Evolutionary conservation across 176 grass and related monocot species (phyloP), one percentile per base, ranked within the genome.

Genomic region (Phoenix roebelenii): DNA sequence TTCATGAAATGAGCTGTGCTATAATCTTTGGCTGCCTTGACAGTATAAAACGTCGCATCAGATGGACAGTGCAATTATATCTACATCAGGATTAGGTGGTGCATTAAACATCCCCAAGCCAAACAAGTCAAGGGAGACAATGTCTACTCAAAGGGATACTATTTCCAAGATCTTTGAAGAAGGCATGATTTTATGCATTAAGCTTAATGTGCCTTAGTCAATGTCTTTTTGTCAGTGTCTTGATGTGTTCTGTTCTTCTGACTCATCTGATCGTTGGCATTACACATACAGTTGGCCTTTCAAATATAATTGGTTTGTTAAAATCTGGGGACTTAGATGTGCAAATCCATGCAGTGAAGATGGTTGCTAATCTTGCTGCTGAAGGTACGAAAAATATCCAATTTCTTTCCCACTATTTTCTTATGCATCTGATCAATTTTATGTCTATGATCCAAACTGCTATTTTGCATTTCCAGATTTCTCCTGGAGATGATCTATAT

Each of bases 121-220:
- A 17, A 75, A 60, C 71, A 95, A 88, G 79, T 52, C 74, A 58
- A 85, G 79, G 77, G 92, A 89, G 56, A 71, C 39, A 6, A 25
- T 82, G 61, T 80, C 73, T 81, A 74, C 51, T 68, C 79, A 89
- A 71, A 86, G 70, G 59, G 75, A 76, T 63, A 87, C 72, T 49
- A 85, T 90, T 60, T 82, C 91, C 60, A 96, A 90, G 80, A 96
- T 85, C 72, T 87, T 96, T 72, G 86, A 96, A 80, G 86, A 81
- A 96, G 92, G 87, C 87, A 82, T 28, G 51, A 18, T 17, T 5
- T 71, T 71, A 39, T 58, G 50, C 30, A 65, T 63, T 28, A 71
- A 68, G 26, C 22, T 63, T 79, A 16, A 23, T 22, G 2, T 64
- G 49, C 12, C 10, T 44, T 44, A 9, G 14, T 44, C 7, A 44